These are phyloP conservation scores for Adansonia madagascariensis DNA, from an alignment of 441 rosid genomes.

Conservation along the genomic window DNA sequence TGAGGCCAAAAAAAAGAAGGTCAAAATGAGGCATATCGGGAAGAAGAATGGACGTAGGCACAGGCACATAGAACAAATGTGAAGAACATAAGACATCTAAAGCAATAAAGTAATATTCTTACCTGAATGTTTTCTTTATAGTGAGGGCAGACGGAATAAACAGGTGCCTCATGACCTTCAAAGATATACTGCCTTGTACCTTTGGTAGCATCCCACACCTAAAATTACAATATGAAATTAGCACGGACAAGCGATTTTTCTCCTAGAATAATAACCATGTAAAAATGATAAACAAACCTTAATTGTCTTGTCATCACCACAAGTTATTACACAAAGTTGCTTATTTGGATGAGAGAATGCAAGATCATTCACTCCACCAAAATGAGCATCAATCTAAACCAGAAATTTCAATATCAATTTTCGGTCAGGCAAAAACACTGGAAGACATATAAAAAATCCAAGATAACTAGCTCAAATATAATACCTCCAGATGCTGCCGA, in stretches of 20 bases:
- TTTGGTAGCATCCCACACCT: conserved; percentile 95
- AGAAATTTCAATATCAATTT: conserved; percentile 21
- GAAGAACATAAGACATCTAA: conserved; percentile 16
- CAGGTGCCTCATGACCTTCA: conserved; percentile 98
- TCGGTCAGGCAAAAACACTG: conserved; percentile 23
- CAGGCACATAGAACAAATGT: conserved; percentile 8
- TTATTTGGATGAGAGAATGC: conserved; percentile 8
- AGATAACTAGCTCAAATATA: conserved; percentile 16
- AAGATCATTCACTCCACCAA: neutral
- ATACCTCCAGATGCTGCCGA: neutral
- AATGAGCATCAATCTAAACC: neutral
- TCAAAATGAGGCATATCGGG: conserved; percentile 26
- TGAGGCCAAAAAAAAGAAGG: conserved; percentile 35
- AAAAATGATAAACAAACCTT: conserved; percentile 6
- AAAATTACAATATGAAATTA: conserved; percentile 29
- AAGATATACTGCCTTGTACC: conserved; percentile 74
- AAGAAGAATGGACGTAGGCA: conserved; percentile 19
- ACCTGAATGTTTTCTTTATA: conserved; percentile 96
- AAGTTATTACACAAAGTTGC: neutral
- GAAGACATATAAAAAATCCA: neutral
- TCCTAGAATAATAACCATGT: conserved; percentile 12
- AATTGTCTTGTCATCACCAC: neutral
- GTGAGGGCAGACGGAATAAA: conserved; percentile 95
- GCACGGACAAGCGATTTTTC: conserved; percentile 22
- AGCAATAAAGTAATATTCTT: conserved; percentile 17